Base-by-base conservation (phyloP, 179 eudicot genomes). In the Gypsophila paniculata region DNA sequence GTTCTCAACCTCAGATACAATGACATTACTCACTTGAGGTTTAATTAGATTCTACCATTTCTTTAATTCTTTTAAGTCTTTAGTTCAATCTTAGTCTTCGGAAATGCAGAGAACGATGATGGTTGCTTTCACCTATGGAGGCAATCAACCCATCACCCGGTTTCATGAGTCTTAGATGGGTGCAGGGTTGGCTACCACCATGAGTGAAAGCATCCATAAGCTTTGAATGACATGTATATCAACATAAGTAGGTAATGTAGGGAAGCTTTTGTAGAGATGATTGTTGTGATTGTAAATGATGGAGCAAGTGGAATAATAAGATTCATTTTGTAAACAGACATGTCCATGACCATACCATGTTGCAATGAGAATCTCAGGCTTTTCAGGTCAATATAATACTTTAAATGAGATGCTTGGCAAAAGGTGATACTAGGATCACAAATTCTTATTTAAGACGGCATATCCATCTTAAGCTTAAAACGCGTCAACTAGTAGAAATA, bases 201-300 rank as follows among this genome's bases (percentile, higher is more conserved):
- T 63, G 69, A 36, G 55, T 60, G 34, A 18, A 12, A 71, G 57
- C 68, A 46, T 3, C 64, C 64, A 34, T 55, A 18, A 66, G 21
- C 21, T 68, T 65, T 22, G 55, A 48, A 32, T 39, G 23, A 36
- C 69, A 25, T 76, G 74, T 76, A 76, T 17, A 65, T 68, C 61
- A 48, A 49, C 26, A 19, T 67, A 60, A 49, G 39, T 76, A 71
- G 79, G 51, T 22, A n/a, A 32, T 54, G 39, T 70, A 65, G 75
- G 60, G 32, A 14, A 18, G 57, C 70, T 76, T 65, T 70, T 76
- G 78, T 76, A 75, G 78, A 69, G 63, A 63, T 29, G 64, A 42
- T 9, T 60, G 68, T 23, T 57, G 66, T 65, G 22, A 65, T 68
- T 48, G 67, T 76, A 71, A 26, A 71, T 76, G 60, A 71, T 11